A percentile compares a stretch with the other conserved stretches of the same genome.
Evolutionary conservation across 1,139 yeast species (phyloP).

Genomic region (Saccharomyces pastorianus): DNA sequence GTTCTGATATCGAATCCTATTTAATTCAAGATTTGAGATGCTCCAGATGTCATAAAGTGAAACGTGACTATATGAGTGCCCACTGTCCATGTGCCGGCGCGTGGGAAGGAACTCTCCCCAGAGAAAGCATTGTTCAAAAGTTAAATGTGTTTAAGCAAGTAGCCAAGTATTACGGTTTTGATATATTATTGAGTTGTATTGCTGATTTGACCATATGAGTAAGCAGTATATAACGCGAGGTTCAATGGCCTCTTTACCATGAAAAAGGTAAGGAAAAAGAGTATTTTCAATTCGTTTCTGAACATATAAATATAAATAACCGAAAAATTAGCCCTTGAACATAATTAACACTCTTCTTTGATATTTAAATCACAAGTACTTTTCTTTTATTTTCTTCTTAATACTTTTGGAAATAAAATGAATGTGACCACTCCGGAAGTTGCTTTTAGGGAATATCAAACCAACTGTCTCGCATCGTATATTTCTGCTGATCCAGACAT

Average conservation of each 20-base stretch:
- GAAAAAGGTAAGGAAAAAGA: not conserved
- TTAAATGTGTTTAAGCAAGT: constrained; percentile 50
- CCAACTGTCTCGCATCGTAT: constrained; percentile 16
- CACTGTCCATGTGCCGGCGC: constrained; percentile 84
- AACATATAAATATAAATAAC: not conserved
- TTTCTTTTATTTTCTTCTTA: not conserved
- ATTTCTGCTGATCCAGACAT: constrained; percentile 16
- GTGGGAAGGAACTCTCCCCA: constrained; percentile 58
- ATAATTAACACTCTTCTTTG: not conserved
- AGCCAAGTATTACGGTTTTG: constrained; percentile 53
- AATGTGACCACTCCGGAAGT: constrained; percentile 9
- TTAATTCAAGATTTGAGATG: constrained; percentile 79
- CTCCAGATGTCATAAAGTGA: constrained; percentile 60
- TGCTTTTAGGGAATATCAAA: constrained; percentile 23
- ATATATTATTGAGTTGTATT: constrained; percentile 44
- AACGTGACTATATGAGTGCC: constrained; percentile 60
- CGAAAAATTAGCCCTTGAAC: not conserved
- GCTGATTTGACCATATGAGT: constrained; percentile 28
- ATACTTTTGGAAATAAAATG: not conserved
- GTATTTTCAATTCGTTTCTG: not conserved
- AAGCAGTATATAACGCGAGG: not conserved
- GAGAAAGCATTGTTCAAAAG: constrained; percentile 39
- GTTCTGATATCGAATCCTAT: constrained; percentile 48
- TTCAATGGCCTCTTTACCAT: not conserved
- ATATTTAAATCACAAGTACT: not conserved